Percentiles rank a stretch among this genome's conserved stretches.
These are phyloP conservation scores for Penicillium thymicola DNA, from an alignment of 2,329 filamentous ascomycete species.

Conservation along the genomic window DNA sequence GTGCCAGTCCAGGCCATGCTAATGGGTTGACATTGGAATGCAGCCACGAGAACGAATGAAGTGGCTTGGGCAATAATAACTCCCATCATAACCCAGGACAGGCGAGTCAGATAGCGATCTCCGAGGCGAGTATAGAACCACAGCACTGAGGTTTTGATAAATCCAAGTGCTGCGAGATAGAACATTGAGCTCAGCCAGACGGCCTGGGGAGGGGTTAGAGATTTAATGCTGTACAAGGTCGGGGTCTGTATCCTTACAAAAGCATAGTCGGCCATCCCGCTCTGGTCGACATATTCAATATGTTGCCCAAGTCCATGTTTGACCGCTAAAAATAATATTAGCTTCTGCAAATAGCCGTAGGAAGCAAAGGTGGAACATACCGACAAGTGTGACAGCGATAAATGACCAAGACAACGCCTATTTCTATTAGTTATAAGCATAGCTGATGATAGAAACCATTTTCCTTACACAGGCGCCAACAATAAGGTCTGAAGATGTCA, in stretches of 20 bases:
- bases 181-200: constrained; percentile 51
- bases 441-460: not conserved
- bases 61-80: constrained; percentile 42
- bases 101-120: constrained; percentile 35
- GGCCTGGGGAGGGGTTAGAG: constrained; percentile 25
- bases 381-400: constrained; percentile 33
- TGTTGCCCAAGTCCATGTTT: constrained; percentile 22
- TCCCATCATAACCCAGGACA: constrained; percentile 41
- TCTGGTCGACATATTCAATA: constrained; percentile 8
- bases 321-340: constrained; percentile 15
- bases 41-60: constrained; percentile 43
- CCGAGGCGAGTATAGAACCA: constrained; percentile 47
- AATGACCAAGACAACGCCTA: constrained; percentile 37
- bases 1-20: constrained; percentile 39
- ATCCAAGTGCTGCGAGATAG: constrained; percentile 47
- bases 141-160: constrained; percentile 49
- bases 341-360: not conserved
- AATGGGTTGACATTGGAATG: constrained; percentile 46
- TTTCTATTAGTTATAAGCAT: not conserved
- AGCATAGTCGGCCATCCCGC: constrained; percentile 13
- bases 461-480: constrained; percentile 30
- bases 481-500: constrained; percentile 28
- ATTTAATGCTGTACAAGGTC: not conserved
- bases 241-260: constrained; percentile 13
- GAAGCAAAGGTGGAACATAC: constrained; percentile 19